A percentile compares a stretch with the other conserved stretches of the same genome.
Conservation (phyloP, 306 rosid species). For the Corylus americana region DNA sequence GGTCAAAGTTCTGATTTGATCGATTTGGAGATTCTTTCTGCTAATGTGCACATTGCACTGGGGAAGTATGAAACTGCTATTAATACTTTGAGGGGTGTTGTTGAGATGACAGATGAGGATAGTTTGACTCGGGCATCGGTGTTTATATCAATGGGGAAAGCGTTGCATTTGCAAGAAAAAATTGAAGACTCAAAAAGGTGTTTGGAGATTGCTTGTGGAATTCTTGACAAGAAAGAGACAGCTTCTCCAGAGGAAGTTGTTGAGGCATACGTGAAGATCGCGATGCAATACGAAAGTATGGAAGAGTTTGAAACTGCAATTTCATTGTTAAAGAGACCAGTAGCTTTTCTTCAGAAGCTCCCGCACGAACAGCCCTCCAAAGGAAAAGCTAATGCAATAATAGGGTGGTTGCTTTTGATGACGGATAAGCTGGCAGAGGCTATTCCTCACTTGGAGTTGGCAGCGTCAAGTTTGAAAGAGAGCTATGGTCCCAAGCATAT, state of each 20-base stretch:
- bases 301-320: conserved; percentile 86
- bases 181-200: conserved; percentile 62
- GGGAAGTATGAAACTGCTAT: conserved; percentile 81
- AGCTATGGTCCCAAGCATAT: conserved; percentile 94
- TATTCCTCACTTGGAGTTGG: conserved; percentile 83
- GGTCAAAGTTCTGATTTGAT: conserved; percentile 70
- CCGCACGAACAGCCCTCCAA: conserved; percentile 92
- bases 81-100: conserved; percentile 63
- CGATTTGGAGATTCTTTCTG: conserved; percentile 73
- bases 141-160: conserved; percentile 84
- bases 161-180: conserved; percentile 68
- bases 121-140: conserved; percentile 76
- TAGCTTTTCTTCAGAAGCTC: conserved; percentile 71
- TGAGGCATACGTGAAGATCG: conserved; percentile 81
- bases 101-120: conserved; percentile 57
- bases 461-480: conserved; percentile 85
- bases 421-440: conserved; percentile 87
- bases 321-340: conserved; percentile 70
- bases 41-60: conserved; percentile 84
- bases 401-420: conserved; percentile 85
- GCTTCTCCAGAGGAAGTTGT: conserved; percentile 64
- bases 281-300: conserved; percentile 87
- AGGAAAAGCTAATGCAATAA: conserved; percentile 83
- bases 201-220: conserved; percentile 73
- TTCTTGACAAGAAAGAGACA: conserved; percentile 71